These are phyloP conservation scores for Penicillium sp. DNA, from an alignment of 2,329 filamentous ascomycete genomes.

Conservation along the genomic window DNA sequence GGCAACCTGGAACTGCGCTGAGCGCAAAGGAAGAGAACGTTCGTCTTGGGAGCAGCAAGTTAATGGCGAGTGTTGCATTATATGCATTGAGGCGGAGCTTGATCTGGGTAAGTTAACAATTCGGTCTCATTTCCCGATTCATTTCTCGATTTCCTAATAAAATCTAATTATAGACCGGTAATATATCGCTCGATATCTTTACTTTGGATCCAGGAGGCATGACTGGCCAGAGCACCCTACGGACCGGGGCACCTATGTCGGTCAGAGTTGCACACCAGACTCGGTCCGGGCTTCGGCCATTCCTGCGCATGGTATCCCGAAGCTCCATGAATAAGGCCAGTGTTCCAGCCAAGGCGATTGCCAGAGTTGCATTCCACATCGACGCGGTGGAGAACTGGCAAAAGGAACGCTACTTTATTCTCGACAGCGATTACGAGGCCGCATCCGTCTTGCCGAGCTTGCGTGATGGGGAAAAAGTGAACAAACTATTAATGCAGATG, in stretches of 20 bases:
- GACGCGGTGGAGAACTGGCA: slow-evolving; percentile 31
- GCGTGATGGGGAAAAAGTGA: slow-evolving; percentile 31
- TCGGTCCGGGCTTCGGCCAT: slow-evolving; percentile 34
- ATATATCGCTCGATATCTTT: slow-evolving; percentile 39
- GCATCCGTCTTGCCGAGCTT: slow-evolving; percentile 35
- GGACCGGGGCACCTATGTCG: slow-evolving; percentile 29
- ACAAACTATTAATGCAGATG: slow-evolving; percentile 30
- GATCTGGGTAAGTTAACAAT: slow-evolving; percentile 30
- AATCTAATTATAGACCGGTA: slow-evolving; percentile 28
- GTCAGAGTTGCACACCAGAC: slow-evolving; percentile 34
- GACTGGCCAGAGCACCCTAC: slow-evolving; percentile 27
- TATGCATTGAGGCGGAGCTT: slow-evolving; percentile 41
- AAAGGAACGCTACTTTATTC: slow-evolving; percentile 37
- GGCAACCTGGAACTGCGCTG: slow-evolving; percentile 27
- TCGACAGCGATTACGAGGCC: slow-evolving; percentile 38
- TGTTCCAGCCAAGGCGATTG: slow-evolving; percentile 38
- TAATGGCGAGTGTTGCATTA: slow-evolving; percentile 36
- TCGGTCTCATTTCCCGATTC: background rate
- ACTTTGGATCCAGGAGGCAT: slow-evolving; percentile 38
- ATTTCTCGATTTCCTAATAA: slow-evolving; percentile 6
- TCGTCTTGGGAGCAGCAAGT: slow-evolving; percentile 39
- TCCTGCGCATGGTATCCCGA: slow-evolving; percentile 38
- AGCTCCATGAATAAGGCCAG: slow-evolving; percentile 37
- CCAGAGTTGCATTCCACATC: slow-evolving; percentile 37
- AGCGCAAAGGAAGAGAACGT: slow-evolving; percentile 32